Percentiles rank a stretch among this genome's conserved stretches.
Evolutionary conservation across 2,329 filamentous ascomycete genomes (phyloP).

Genomic region (Aureobasidium sp.): DNA sequence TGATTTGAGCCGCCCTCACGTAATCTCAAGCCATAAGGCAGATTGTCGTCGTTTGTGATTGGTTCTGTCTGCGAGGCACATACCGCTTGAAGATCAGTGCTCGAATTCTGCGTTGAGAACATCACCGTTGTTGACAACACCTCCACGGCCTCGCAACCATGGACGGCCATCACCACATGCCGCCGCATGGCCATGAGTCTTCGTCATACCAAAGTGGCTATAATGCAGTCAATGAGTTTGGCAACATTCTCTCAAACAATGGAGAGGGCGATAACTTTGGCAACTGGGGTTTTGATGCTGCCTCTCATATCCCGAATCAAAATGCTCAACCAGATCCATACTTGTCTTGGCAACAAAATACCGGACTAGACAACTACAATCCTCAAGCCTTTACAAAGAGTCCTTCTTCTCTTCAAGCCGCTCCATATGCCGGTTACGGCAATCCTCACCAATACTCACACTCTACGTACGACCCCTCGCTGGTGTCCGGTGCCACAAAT

Average conservation of each 20-base stretch:
- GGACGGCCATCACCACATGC: conserved; percentile 18
- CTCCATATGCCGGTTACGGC: conserved; percentile 17
- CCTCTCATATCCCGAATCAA: conserved; percentile 9
- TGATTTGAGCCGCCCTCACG: conserved; percentile 12
- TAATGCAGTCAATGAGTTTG: conserved; percentile 15
- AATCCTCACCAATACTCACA: conserved; percentile 11
- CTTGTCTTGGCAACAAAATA: conserved; percentile 15
- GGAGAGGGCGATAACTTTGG: conserved; percentile 10
- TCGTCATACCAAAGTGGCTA: conserved; percentile 17
- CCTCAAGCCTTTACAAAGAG: conserved; percentile 17
- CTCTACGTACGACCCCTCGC: conserved; percentile 14
- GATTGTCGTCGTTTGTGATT: conserved; percentile 13
- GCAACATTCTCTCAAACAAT: conserved; percentile 5
- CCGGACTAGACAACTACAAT: conserved; percentile 16
- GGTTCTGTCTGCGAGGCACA: background rate
- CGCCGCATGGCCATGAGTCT: conserved; percentile 19
- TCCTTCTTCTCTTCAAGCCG: conserved; percentile 10
- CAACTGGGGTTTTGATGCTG: conserved; percentile 12
- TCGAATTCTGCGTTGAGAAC: background rate
- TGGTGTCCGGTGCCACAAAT: conserved; percentile 3
- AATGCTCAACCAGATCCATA: conserved; percentile 14
- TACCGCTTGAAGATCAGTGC: conserved; percentile 5
- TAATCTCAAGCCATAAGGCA: conserved; percentile 13
- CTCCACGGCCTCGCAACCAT: background rate
- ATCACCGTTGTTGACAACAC: background rate